Evolutionary conservation across 306 rosid species (phyloP).

Genomic region (Alnus rubra): DNA sequence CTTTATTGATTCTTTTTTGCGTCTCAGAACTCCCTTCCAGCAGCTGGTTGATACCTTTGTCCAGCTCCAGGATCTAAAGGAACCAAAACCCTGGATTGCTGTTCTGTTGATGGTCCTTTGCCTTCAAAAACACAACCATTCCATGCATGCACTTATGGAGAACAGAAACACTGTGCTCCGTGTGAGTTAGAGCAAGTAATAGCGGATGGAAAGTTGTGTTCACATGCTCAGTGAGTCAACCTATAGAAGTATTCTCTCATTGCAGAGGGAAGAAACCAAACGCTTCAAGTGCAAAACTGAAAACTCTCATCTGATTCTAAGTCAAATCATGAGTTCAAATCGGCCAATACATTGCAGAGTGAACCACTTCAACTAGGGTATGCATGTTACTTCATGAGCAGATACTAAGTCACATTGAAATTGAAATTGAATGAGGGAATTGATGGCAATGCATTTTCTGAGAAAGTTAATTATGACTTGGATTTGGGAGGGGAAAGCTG

Average conservation of each 20-base stretch:
- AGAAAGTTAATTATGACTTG: constrained; percentile 23
- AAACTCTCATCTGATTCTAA: constrained; percentile 32
- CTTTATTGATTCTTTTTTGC: background rate
- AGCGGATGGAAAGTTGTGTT: constrained; percentile 50
- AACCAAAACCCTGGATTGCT: constrained; percentile 64
- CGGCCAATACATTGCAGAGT: constrained; percentile 26
- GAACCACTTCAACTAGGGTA: constrained; percentile 53
- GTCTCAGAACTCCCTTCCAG: constrained; percentile 76
- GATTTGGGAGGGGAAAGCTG: constrained; percentile 28
- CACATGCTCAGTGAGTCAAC: constrained; percentile 65
- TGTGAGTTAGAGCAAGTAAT: constrained; percentile 51
- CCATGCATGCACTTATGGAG: constrained; percentile 23
- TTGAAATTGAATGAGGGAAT: constrained; percentile 38
- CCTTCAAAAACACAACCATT: constrained; percentile 56
- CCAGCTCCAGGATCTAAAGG: constrained; percentile 91
- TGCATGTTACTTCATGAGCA: constrained; percentile 74
- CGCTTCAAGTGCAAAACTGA: constrained; percentile 59
- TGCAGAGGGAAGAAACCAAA: constrained; percentile 67
- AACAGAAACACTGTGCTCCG: constrained; percentile 28
- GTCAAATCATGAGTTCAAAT: constrained; percentile 39
- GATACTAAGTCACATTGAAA: constrained; percentile 71
- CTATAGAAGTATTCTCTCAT: constrained; percentile 39
- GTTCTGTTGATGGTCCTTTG: constrained; percentile 62
- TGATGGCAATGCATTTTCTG: constrained; percentile 28
- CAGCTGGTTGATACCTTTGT: constrained; percentile 91